phyloP scores from a whole-genome alignment of 257 asterid species.

The Euphrasia confusa region DNA sequence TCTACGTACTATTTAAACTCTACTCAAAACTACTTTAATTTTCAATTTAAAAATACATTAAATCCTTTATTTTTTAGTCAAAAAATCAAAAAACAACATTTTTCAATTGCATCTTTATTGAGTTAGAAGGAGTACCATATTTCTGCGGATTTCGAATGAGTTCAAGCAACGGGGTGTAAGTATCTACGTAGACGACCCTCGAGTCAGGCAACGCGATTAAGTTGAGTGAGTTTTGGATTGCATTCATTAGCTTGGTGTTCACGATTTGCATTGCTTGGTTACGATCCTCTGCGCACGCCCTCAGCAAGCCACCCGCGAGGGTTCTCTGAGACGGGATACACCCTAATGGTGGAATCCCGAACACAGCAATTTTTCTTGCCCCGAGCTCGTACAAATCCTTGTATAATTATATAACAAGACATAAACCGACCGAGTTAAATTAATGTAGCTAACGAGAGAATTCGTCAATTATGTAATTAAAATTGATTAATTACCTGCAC shows the following conservation, averaged over 20 bases:
- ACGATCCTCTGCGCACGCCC: not conserved
- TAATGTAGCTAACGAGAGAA: too few species aligned
- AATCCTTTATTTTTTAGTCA: too few species aligned
- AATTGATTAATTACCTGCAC: not conserved
- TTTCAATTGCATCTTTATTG: too few species aligned
- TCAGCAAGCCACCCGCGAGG: not conserved
- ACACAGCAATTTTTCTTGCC: not conserved
- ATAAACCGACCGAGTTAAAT: too few species aligned
- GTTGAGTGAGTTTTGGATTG: conserved; percentile 27
- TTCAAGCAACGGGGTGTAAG: not conserved
- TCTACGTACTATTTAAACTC: too few species aligned
- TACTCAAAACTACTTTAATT: too few species aligned
- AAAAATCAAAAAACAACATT: too few species aligned
- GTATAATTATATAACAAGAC: conserved; percentile 51
- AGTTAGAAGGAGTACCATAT: not conserved
- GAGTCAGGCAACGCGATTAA: conserved; percentile 25
- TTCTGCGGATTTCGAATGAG: conserved; percentile 11
- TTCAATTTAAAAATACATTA: too few species aligned
- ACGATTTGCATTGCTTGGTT: not conserved
- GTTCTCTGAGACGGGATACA: not conserved
- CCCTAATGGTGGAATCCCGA: not conserved
- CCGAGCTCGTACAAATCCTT: conserved; percentile 14
- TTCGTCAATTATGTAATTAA: too few species aligned
- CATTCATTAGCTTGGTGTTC: not conserved
- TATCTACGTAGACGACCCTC: conserved; percentile 13